These are phyloP conservation scores for Torulaspora microellipsoides DNA, from an alignment of 805 yeast species.

Conservation along the genomic window DNA sequence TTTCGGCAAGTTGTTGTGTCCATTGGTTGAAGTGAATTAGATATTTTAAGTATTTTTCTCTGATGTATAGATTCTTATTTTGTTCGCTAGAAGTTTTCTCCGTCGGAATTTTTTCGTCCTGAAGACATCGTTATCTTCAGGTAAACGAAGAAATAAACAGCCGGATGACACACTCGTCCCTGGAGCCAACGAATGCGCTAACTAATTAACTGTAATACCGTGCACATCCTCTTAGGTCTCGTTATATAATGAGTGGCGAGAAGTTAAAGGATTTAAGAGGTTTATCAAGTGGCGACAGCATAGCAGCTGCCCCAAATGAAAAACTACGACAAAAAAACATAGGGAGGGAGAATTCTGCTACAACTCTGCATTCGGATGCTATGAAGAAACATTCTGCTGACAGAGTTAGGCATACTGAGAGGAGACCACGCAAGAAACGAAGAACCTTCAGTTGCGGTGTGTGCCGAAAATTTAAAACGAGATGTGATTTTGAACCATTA, in stretches of 20 bases:
- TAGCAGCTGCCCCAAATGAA: background rate
- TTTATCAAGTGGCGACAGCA: background rate
- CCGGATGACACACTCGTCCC: too few species aligned
- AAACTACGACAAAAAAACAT: conserved; percentile 1
- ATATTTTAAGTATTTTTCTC: background rate
- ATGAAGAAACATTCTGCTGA: too few species aligned
- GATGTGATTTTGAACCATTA: conserved; percentile 48
- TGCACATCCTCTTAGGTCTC: background rate
- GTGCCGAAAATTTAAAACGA: conserved; percentile 53
- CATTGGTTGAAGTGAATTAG: background rate
- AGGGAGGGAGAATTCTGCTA: conserved; percentile 12
- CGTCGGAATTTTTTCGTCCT: conserved; percentile 5
- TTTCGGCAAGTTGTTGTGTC: conserved; percentile 1
- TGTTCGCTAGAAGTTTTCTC: conserved; percentile 1
- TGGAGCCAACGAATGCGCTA: too few species aligned
- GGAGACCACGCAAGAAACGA: conserved; percentile 35
- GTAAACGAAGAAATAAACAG: too few species aligned
- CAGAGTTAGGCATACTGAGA: background rate
- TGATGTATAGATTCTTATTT: too few species aligned
- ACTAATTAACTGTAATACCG: too few species aligned
- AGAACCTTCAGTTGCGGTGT: conserved; percentile 44
- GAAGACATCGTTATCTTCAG: too few species aligned
- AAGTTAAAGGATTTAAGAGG: too few species aligned
- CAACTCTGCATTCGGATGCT: too few species aligned
- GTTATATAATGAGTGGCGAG: too few species aligned